Evolutionary conservation across 371 early-diverging fungal genomes (phyloP).

Genomic region (Capillidium rhysosporum): DNA sequence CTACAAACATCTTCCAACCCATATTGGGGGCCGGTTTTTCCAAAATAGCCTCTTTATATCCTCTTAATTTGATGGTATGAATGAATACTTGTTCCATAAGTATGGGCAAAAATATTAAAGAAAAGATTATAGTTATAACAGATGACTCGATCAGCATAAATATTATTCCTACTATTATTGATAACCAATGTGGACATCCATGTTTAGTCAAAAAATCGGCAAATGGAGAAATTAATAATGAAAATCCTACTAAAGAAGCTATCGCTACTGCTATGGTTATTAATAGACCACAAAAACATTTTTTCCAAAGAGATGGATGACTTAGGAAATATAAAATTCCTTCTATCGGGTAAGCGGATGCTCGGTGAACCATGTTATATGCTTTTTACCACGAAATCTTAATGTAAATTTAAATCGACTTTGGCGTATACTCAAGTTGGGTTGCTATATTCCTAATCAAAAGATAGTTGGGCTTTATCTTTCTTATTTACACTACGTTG

Average conservation of each 20-base stretch:
- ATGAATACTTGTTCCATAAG: neutral
- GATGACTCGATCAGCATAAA: neutral
- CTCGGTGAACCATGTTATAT: neutral
- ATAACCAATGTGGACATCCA: neutral
- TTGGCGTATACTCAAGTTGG: neutral
- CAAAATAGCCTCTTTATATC: neutral
- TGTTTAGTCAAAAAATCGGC: neutral
- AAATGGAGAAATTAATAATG: neutral
- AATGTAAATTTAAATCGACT: neutral
- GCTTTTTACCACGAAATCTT: neutral
- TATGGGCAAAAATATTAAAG: conserved; percentile 1
- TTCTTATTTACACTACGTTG: too few relatives aligned
- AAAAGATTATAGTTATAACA: neutral
- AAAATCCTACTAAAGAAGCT: conserved; percentile 3
- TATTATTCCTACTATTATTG: neutral
- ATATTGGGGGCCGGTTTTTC: neutral
- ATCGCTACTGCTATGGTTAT: neutral
- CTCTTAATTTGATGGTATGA: neutral
- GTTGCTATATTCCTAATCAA: neutral
- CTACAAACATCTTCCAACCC: neutral
- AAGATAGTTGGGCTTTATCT: neutral
- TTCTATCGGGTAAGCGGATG: neutral
- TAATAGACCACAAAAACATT: neutral
- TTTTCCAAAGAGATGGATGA: conserved; percentile 2
- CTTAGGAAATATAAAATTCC: conserved; percentile 1